Evolutionary conservation across 495 filamentous ascomycete genomes (phyloP), one percentile per base, ranked within the genome.

Genomic region (Hypoxylon crocopeplum): DNA sequence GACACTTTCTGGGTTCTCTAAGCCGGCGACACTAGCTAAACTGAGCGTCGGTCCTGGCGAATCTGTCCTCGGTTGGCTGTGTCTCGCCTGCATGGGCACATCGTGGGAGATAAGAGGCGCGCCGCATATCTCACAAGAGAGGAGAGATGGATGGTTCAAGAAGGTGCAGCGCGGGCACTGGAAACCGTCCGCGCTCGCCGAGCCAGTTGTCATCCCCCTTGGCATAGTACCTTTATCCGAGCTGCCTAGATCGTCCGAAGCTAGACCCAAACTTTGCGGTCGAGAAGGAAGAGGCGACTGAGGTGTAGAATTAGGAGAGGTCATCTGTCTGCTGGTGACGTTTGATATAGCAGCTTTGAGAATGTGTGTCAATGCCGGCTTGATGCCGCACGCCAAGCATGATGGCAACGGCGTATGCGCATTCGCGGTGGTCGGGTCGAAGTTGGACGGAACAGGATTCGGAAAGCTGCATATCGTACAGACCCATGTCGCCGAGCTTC

Each of bases 401-500:
- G 95, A 89, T 7, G 91, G 87, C 20, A 98, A 72, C 30, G 90
- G 84, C 1, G 86, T 92, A 45, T 89, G 81, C 7, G 84, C 82
- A 44, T 82, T 93, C 7, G 89, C 89, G 2, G 88, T 87, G 1
- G 86, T 78, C 0, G 90, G 86, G 53, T 96, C 92, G 66, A 98
- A 98, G 68, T 96, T 97, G 12, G 89, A 89, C 0, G 94, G 92
- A 1, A 98, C 84, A 0, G 91, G 88, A 66, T 99, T 99, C n/a
- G 94, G 95, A 69, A 96, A 93, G 37, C 90, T 92, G 75, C 94
- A 98, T 68, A 98, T 98, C 2, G 91, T 88, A 76, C 95, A 98
- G 38, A 98, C 86, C 94, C 94, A 98, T n/a, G 93, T 96, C 3
- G 89, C 92, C 50, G 78, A 79, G 65, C 79, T 85, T 7, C 75